Evolutionary conservation across 2,329 filamentous ascomycete genomes (phyloP).

Genomic region (Microcyclospora tardicrescens): DNA sequence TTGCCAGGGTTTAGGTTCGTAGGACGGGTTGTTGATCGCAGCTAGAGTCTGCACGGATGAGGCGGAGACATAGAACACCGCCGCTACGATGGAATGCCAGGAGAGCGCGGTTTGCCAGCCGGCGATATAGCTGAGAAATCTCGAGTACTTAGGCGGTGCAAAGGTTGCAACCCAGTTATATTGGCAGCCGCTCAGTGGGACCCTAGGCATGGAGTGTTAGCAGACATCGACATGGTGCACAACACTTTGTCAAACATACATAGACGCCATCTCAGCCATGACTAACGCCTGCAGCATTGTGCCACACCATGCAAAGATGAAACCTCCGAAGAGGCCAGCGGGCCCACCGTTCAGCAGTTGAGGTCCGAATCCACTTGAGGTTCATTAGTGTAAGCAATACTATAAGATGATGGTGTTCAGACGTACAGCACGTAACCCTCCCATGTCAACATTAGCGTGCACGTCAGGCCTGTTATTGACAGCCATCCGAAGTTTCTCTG

Average conservation of each 20-base stretch:
- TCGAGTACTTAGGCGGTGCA: constrained; percentile 24
- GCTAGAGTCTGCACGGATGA: constrained; percentile 9
- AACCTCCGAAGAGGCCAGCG: no score
- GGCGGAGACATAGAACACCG: constrained; percentile 2
- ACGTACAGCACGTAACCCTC: no score
- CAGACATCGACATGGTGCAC: no score
- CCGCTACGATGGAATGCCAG: constrained; percentile 24
- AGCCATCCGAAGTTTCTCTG: neutral
- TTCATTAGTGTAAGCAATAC: no score
- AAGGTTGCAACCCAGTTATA: constrained; percentile 23
- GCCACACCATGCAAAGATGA: no score
- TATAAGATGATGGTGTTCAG: no score
- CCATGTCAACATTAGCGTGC: neutral
- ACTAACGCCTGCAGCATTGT: no score
- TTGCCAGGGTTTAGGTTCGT: constrained; percentile 32
- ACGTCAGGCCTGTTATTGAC: neutral
- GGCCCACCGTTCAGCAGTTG: no score
- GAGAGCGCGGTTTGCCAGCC: constrained; percentile 26
- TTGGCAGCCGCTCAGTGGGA: neutral
- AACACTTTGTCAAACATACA: no score
- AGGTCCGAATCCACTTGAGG: no score
- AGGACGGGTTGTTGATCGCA: constrained; percentile 24
- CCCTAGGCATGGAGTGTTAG: neutral
- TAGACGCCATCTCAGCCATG: no score
- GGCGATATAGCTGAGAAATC: constrained; percentile 29